A percentile compares a stretch with the other conserved stretches of the same genome.
Conservation (phyloP, 2,329 filamentous ascomycete species). For the Fusarium subtropicale region DNA sequence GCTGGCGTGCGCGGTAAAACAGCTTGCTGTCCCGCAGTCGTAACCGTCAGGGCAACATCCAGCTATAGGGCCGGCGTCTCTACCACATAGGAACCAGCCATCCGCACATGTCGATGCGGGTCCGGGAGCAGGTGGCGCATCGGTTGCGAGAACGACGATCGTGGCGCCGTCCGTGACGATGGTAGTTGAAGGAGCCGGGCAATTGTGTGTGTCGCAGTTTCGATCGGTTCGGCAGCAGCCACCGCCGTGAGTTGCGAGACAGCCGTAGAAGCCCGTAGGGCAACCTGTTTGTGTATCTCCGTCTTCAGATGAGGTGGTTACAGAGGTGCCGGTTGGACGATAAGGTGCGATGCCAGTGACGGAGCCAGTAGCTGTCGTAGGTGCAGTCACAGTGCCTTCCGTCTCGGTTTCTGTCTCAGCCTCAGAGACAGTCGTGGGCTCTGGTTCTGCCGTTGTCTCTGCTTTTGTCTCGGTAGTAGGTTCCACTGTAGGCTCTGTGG, state of each 20-base stretch:
- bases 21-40: constrained; percentile 77
- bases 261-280: constrained; percentile 92
- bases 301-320: constrained; percentile 48
- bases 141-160: constrained; percentile 71
- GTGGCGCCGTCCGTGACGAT: constrained; percentile 77
- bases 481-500: constrained; percentile 51
- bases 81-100: constrained; percentile 81
- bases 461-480: constrained; percentile 53
- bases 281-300: constrained; percentile 64
- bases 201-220: constrained; percentile 84
- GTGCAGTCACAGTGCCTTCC: constrained; percentile 7
- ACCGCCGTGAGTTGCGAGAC: constrained; percentile 84
- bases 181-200: constrained; percentile 72
- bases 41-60: constrained; percentile 89
- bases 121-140: constrained; percentile 57
- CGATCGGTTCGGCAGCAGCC: constrained; percentile 89
- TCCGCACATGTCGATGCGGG: constrained; percentile 70
- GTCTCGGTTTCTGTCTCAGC: constrained; percentile 35
- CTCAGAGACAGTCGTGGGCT: constrained; percentile 19
- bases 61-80: constrained; percentile 68
- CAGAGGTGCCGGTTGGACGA: constrained; percentile 57
- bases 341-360: constrained; percentile 59
- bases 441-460: constrained; percentile 42
- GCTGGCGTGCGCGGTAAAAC: constrained; percentile 66
- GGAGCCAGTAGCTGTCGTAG: constrained; percentile 52